phyloP scores from a whole-genome alignment of 163 green algal species.

The Chloromonas sp. region DNA sequence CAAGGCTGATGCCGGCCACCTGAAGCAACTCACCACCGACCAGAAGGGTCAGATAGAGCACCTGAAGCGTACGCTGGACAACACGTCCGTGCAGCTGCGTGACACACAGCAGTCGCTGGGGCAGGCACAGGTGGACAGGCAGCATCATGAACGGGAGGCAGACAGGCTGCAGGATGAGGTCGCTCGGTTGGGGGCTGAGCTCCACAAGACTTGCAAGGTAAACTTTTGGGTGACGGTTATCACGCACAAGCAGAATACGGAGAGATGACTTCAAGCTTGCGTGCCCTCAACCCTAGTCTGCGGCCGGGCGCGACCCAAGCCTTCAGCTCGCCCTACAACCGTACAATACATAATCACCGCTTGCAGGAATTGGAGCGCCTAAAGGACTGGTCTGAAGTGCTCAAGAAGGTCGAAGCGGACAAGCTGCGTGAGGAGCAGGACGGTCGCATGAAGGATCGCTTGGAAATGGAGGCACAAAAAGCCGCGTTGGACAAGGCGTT shows the following conservation, averaged over 20 bases:
- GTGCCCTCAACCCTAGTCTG: no score
- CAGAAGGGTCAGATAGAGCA: constrained; percentile 5
- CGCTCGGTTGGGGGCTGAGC: background rate
- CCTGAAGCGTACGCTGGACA: constrained; percentile 7
- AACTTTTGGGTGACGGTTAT: no score
- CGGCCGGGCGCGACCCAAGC: no score
- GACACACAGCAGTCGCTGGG: background rate
- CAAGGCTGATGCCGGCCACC: constrained; percentile 26
- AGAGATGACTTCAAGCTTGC: no score
- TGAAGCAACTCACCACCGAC: constrained; percentile 12
- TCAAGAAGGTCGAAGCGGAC: constrained; percentile 41
- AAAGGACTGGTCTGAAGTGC: constrained; percentile 29
- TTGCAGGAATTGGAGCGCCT: constrained; percentile 16
- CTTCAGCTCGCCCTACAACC: no score
- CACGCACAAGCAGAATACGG: no score
- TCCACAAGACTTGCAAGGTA: constrained; percentile 8
- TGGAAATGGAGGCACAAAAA: background rate
- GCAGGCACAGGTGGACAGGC: constrained; percentile 1
- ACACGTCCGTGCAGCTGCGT: background rate
- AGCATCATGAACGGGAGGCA: constrained; percentile 1
- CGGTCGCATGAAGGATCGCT: background rate
- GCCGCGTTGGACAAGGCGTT: constrained; percentile 4
- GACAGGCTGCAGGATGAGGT: background rate
- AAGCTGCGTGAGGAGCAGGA: constrained; percentile 38
- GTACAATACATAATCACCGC: no score